A percentile compares a stretch with the other conserved stretches of the same genome.
phyloP scores from a whole-genome alignment of 208 protist genomes.

The Perkinsela sp. region DNA sequence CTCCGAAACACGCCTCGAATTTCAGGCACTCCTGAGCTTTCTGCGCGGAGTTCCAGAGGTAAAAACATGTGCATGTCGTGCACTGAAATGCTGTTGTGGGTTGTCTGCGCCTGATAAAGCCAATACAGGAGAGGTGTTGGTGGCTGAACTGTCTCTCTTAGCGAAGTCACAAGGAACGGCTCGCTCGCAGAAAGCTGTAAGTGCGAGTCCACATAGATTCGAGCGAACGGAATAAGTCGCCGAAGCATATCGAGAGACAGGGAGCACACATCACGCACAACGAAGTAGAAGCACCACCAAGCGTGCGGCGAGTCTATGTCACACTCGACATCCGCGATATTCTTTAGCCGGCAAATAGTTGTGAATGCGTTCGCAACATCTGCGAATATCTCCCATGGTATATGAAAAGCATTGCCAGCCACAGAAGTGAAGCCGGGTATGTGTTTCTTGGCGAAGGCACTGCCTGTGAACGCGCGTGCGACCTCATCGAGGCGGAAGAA shows the following conservation, averaged over 20 bases:
- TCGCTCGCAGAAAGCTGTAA: background rate
- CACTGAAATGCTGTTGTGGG: background rate
- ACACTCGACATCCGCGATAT: background rate
- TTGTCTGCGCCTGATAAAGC: background rate
- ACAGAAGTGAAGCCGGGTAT: background rate
- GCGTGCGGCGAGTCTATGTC: background rate
- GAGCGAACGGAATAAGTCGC: background rate
- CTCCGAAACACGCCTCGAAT: background rate
- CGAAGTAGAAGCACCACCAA: background rate
- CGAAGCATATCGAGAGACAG: background rate
- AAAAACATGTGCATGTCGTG: background rate
- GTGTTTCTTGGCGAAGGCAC: background rate
- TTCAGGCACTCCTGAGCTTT: background rate
- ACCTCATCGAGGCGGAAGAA: background rate
- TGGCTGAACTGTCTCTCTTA: background rate
- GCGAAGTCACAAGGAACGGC: background rate
- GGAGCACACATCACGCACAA: background rate
- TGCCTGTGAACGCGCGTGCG: background rate
- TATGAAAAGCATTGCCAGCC: background rate
- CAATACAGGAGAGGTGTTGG: background rate
- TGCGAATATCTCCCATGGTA: background rate
- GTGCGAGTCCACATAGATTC: background rate
- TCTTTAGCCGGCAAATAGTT: background rate
- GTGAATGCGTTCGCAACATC: background rate
- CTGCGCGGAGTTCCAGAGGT: too few species aligned